A percentile compares a stretch with the other conserved stretches of the same genome.
These are phyloP conservation scores for Lycium ferocissimum DNA, from an alignment of 257 asterid genomes.

Conservation along the genomic window DNA sequence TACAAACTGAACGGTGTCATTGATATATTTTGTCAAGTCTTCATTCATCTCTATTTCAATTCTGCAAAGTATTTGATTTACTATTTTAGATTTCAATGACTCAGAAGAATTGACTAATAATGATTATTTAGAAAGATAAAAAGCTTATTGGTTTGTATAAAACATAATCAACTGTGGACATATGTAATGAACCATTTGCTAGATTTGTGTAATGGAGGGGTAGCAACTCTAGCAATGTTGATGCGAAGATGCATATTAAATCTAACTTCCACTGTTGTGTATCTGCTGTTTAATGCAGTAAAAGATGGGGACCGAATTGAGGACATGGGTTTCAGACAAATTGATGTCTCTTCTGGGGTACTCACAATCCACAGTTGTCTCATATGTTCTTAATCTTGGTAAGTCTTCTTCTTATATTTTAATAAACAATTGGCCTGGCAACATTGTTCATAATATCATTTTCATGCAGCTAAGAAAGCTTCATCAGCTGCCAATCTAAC, in stretches of 20 bases:
- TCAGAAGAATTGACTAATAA: not conserved
- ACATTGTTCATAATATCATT: constrained; percentile 9
- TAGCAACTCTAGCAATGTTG: not conserved
- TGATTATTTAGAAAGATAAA: not conserved
- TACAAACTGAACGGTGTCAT: not conserved
- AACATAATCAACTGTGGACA: not conserved
- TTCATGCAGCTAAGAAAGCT: constrained; percentile 76
- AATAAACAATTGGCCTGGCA: constrained; percentile 19
- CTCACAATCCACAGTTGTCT: constrained; percentile 73
- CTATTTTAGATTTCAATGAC: constrained; percentile 1
- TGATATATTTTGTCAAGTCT: not conserved
- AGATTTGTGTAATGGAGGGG: not conserved
- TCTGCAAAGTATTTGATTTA: not conserved
- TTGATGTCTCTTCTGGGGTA: constrained; percentile 77
- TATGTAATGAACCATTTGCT: not conserved
- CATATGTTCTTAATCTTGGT: constrained; percentile 65
- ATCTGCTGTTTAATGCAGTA: constrained; percentile 40
- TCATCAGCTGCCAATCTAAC: constrained; percentile 81
- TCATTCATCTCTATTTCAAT: not conserved
- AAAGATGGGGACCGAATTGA: constrained; percentile 70
- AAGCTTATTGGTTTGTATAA: not conserved
- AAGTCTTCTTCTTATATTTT: constrained; percentile 36
- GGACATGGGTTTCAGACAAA: constrained; percentile 79
- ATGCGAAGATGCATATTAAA: not conserved
- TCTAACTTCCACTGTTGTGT: constrained; percentile 17